Evolutionary conservation across 225 moss, liverwort and hornwort genomes (phyloP), one percentile per base, ranked within the genome.

Genomic region (Pleurozium schreberi): DNA sequence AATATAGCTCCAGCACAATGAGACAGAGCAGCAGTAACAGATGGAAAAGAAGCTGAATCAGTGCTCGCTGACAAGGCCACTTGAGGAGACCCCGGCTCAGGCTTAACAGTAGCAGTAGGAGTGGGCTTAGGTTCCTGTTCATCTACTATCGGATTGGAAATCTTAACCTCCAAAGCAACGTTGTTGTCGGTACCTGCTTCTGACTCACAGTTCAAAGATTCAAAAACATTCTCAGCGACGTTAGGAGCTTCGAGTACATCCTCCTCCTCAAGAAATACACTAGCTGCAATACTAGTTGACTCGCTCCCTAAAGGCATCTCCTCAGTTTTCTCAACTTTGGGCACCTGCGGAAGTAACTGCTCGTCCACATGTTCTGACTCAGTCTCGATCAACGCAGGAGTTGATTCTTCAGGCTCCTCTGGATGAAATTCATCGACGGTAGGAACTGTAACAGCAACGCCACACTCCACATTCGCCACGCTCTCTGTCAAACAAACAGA

Each of bases 11-110:
- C 86, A 53, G 92, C 70, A 59, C 93, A 85, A 82, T 95, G 96
- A 58, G 92, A 90, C n/a, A 91, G 59, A 60, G 89, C 63, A 75
- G 88, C 89, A 79, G 92, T 63, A 57, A 91, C 76, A 61, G 90
- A 87, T n/a, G 94, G 88, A 84, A 95, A 91, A 74, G 90, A 91
- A 78, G 90, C 90, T 73, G 95, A 95, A 66, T 95, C 94, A 34
- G 91, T 93, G 83, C 95, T 95, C 47, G 93, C 92, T 82, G 95
- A 93, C 85, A 92, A 85, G 84, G 95, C 93, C 58, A 93, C 91
- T 84, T 93, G 94, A 81, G 95, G 95, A 66, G 95, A 95, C 53
- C 92, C 93, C 47, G 97, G 97, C 86, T 98, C 97, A 84, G 94
- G 92, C 90, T 98, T 98, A 16, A 98, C 96, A 75, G 85, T 88